Evolutionary conservation across 139 green algal genomes (phyloP).

Genomic region (Coccomyxa sp.): DNA sequence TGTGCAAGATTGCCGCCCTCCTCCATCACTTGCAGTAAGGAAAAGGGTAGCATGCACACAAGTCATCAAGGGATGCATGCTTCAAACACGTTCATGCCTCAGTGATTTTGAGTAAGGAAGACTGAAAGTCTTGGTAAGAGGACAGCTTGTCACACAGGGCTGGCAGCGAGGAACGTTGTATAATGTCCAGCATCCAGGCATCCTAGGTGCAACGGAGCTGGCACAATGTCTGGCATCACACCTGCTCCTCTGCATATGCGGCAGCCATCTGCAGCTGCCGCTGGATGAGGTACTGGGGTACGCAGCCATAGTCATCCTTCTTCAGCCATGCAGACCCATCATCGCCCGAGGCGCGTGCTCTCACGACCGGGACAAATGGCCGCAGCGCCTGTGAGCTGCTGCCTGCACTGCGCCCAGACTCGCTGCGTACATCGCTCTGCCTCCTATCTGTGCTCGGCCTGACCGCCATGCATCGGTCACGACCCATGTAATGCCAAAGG

Average conservation of each 20-base stretch:
- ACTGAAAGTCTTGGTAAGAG: too few relatives aligned
- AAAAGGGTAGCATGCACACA: too few relatives aligned
- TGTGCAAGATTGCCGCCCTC: neutral
- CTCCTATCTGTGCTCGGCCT: too few relatives aligned
- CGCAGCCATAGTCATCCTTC: constrained; percentile 4
- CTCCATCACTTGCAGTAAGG: neutral
- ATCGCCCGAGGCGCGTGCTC: neutral
- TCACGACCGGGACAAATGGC: neutral
- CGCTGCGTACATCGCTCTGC: neutral
- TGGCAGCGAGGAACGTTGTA: too few relatives aligned
- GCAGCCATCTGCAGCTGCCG: neutral
- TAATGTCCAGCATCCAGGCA: too few relatives aligned
- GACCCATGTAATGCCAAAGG: too few relatives aligned
- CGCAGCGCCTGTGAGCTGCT: neutral
- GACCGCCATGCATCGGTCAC: too few relatives aligned
- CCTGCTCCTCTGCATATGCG: neutral
- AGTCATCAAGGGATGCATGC: too few relatives aligned
- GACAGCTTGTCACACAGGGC: too few relatives aligned
- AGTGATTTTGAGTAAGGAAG: too few relatives aligned
- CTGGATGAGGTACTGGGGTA: constrained; percentile 4
- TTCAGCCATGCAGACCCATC: neutral
- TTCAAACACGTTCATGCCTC: too few relatives aligned
- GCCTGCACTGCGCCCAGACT: neutral
- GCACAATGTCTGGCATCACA: neutral
- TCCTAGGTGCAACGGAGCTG: too few relatives aligned